Evolutionary conservation across 164 flowering plant species (phyloP), one percentile per base, ranked within the genome.

Genomic region (Vitis cinerea): DNA sequence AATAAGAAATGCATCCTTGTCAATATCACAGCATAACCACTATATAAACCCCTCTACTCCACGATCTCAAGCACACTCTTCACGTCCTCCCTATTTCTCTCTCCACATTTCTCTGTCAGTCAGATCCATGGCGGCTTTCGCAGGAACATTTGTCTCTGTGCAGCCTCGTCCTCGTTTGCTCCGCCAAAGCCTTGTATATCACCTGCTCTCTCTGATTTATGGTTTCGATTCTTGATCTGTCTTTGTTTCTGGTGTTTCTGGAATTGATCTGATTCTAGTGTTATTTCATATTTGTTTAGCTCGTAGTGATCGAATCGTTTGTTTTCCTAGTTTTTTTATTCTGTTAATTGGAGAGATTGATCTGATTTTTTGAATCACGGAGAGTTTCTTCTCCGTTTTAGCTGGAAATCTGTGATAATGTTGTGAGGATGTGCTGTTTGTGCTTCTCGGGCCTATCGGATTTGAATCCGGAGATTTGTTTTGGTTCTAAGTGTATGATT

Each of bases 121-220:
- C 51, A 50, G 48, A 63, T 52, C 64, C 14, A 81, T 81, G 84
- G 86, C 86, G 13, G 50, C 80, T 63, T 5, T 68, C 52, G 6
- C 83, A 14, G 83, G 75, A 66, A 50, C 80, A 2, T 77, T 75
- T n/a, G 19, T 79, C 69, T 79, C 82, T 29, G 12, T 73, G 55
- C 59, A 66, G 2, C 59, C 74, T 59, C 67, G 72, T 17, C 65
- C 70, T 44, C 23, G 54, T 17, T n/a, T 50, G 49, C 23, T 55
- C 13, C 70, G 47, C 52, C 70, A 47, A 11, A 70, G 30, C 31
- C 63, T 65, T 65, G 77, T 74, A 74, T 53, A 70, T 61, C 51
- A n/a, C 12, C 48, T 17, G 10, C 3, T 9, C 13, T 27, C 44
- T 44, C 29, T 69, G 29, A 44, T 27, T 64, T 68, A 19, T 14